Evolutionary conservation across 768 basidiomycete species (phyloP), one percentile per base, ranked within the genome.

Genomic region (Russula foetens): DNA sequence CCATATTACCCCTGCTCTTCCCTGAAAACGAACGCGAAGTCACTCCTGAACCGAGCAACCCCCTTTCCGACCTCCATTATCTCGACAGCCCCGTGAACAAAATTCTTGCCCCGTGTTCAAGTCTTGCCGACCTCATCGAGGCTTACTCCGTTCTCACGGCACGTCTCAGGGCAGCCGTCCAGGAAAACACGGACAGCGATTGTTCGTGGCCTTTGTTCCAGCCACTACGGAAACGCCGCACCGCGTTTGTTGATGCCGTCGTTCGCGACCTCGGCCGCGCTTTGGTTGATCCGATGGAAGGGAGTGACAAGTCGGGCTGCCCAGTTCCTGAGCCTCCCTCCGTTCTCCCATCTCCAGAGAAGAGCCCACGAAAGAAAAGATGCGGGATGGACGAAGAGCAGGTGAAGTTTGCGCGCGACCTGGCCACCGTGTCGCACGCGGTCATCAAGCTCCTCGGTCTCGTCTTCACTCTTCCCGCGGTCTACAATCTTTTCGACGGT

Each of bases 11-110:
- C 1, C 68, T 70, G 3, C 61, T 76, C 3, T 75, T 81, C n/a
- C 29, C 48, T 4, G 75, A 78, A 51, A 73, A 71, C 26, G 71
- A 73, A 53, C 81, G 89, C 58, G 84, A 89, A 58, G 71, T 76
- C 15, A 92, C 90, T 0, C 91, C 90, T n/a, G 90, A 90, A 67
- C 90, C 91, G 2, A 72, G 73, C 2, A 82, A 84, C 66, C 86
- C 88, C 12, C 76, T 90, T 19, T 76, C 76, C 7, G 77, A 90
- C 67, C 72, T 84, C 14, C 71, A 72, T 21, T 92, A 90, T 69
- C 80, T 92, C 31, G 77, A 77, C n/a, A 74, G 78, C 28, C 84
- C 90, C 3, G 79, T 92, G 3, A 71, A 78, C 3, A 79, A 75
- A 51, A 84, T 92, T 55, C 71, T 88, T 26, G 74, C 78, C 12